Evolutionary conservation across 805 yeast genomes (phyloP).

Genomic region (Wickerhamiella alocasiicola): DNA sequence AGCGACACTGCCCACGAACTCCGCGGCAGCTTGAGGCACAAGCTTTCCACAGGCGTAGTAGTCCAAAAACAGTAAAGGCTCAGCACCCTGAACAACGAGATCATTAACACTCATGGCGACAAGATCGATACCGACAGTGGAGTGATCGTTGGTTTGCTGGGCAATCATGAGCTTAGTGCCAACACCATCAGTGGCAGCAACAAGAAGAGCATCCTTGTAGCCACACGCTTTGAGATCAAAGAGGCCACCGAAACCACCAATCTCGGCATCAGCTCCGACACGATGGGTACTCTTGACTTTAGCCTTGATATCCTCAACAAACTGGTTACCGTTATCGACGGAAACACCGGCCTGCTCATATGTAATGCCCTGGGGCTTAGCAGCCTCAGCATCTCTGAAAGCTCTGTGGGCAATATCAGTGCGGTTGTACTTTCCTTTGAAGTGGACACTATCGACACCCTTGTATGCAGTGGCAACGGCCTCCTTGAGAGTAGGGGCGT

Average conservation of each 20-base stretch:
- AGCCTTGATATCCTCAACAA: conserved; percentile 82
- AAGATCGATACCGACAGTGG: conserved; percentile 96
- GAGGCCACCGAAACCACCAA: conserved; percentile 97
- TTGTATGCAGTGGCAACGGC: conserved; percentile 78
- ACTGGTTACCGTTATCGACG: conserved; percentile 84
- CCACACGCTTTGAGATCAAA: conserved; percentile 87
- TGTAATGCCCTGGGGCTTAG: conserved; percentile 46
- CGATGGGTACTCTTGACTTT: conserved; percentile 87
- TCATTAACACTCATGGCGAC: conserved; percentile 99
- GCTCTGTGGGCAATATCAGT: conserved; percentile 95
- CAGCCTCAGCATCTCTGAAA: conserved; percentile 37
- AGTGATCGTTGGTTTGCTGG: conserved; percentile 74
- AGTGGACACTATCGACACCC: conserved; percentile 67
- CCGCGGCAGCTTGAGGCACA: conserved; percentile 71
- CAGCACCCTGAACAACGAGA: conserved; percentile 97
- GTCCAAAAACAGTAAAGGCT: conserved; percentile 88
- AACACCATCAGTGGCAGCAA: conserved; percentile 98
- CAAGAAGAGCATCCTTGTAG: conserved; percentile 60
- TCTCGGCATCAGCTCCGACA: conserved; percentile 93
- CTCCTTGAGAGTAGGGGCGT: conserved; percentile 56
- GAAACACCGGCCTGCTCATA: conserved; percentile 96
- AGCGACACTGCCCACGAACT: conserved; percentile 90
- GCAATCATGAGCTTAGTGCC: conserved; percentile 96
- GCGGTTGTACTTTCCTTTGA: conserved; percentile 70
- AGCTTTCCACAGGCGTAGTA: conserved; percentile 92